Conservation (phyloP, 257 asterid species). For the Forsythia suspensa region DNA sequence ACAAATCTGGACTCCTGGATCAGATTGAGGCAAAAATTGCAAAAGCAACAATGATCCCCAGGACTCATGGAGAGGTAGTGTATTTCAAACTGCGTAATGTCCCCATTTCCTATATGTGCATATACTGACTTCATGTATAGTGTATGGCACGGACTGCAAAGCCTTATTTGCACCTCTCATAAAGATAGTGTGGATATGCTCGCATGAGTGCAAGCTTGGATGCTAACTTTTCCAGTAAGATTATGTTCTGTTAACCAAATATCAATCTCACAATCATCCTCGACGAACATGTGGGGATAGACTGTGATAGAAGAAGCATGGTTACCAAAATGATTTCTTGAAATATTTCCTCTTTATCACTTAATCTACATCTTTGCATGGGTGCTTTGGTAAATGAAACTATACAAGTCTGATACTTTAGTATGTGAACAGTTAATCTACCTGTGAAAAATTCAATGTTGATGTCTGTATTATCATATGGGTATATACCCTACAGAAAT, state of each 20-base stretch:
- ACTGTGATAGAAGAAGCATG: background rate
- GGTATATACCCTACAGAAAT: background rate
- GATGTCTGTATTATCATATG: background rate
- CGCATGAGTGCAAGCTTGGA: background rate
- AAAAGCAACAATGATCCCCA: slow-evolving; percentile 73
- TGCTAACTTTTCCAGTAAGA: background rate
- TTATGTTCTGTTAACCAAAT: background rate
- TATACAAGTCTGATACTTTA: background rate
- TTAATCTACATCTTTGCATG: slow-evolving; percentile 1
- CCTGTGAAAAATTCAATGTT: background rate
- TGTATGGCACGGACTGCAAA: background rate
- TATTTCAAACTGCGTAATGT: background rate
- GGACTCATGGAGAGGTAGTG: slow-evolving; percentile 79
- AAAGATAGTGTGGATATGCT: slow-evolving; percentile 1
- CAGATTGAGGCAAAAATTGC: slow-evolving; percentile 80
- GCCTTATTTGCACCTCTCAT: background rate
- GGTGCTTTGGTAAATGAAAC: background rate
- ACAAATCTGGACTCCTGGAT: slow-evolving; percentile 68
- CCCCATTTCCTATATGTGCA: background rate
- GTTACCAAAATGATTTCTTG: slow-evolving; percentile 8
- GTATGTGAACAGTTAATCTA: background rate
- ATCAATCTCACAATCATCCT: slow-evolving; percentile 3
- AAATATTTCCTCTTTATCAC: slow-evolving; percentile 1
- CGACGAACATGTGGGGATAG: slow-evolving; percentile 5
- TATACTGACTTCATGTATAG: background rate